Evolutionary conservation across 208 protist genomes (phyloP), one percentile per base, ranked within the genome.

Genomic region (Acanthamoeba healyi): DNA sequence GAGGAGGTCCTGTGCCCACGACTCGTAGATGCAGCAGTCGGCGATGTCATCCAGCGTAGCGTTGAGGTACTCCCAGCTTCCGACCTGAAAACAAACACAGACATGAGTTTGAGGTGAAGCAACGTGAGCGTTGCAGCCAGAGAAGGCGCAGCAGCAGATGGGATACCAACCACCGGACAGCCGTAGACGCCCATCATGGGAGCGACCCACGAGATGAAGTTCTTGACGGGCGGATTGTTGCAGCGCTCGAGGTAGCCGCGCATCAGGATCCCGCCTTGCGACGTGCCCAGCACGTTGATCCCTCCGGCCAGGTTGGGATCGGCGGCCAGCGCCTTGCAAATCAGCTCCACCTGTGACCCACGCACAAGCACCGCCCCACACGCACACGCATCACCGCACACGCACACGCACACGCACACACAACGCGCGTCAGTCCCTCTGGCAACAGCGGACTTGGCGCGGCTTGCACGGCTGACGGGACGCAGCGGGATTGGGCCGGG

Each of bases 151-250:
- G 51, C 19, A 58, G 17, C 4, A 51, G 46, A 15, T n/a, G 40
- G 24, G 42, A 24, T 9, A 67, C 42, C 15, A 26, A 94, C 67
- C 29, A 49, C 26, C 51, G 92, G 92, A 5, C 90, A 58, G 40
- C 92, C 92, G 54, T 72, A 94, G 72, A 94, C 58, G 49, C 92
- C 92, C 74, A 72, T 87, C 61, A 94, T 94, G 40, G 86, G 84
- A 9, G 88, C 17, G 26, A 94, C 86, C 94, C 94, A 95, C 24
- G 81, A 87, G 77, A 92, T 92, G 56, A 94, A 92, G 56, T 93
- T 94, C 65, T 81, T 67, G n/a, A 95, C 87, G 9, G 81, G 81
- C 36, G 94, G 86, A 26, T 74, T n/a, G 74, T 93, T 95, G 72
- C 81, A 93, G 7, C 65, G 89, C 56, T 95, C 94, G 29, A 95